Conservation (phyloP, 139 green algal species). For the Eudorina sp. region DNA sequence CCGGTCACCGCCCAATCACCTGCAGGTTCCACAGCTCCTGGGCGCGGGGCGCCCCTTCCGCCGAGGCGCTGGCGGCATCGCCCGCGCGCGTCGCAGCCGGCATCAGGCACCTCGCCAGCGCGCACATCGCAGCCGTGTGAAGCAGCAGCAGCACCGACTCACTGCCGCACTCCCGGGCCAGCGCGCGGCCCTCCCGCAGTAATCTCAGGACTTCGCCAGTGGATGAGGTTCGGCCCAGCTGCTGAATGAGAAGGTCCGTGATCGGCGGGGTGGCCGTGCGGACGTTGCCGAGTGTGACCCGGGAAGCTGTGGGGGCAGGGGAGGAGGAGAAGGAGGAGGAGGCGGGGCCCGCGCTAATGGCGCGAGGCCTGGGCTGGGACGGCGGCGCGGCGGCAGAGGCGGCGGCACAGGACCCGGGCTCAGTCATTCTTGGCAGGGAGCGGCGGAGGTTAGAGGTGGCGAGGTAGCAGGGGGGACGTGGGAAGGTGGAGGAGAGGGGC, state of each 20-base stretch:
- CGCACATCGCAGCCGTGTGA: background rate
- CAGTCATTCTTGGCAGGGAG: no score
- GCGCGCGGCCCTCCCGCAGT: background rate
- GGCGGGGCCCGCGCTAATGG: background rate
- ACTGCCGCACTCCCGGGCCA: background rate
- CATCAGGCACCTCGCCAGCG: background rate
- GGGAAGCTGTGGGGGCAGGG: background rate
- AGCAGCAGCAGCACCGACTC: background rate
- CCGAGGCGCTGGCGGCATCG: background rate
- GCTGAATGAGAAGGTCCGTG: constrained; percentile 4
- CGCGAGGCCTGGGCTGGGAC: no score
- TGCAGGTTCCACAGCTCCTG: background rate
- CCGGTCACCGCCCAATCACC: background rate
- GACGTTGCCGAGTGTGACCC: background rate
- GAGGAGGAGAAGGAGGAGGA: background rate
- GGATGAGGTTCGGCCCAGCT: background rate
- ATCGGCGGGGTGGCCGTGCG: background rate
- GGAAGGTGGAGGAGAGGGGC: no score
- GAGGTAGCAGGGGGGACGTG: no score
- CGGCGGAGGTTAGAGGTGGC: no score
- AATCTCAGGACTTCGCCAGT: background rate
- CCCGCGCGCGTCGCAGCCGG: no score
- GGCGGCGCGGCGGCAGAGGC: no score
- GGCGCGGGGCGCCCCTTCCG: background rate
- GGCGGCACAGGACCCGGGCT: no score